These are phyloP conservation scores for Serendipita sp. DNA, from an alignment of 768 basidiomycete species.

Conservation along the genomic window DNA sequence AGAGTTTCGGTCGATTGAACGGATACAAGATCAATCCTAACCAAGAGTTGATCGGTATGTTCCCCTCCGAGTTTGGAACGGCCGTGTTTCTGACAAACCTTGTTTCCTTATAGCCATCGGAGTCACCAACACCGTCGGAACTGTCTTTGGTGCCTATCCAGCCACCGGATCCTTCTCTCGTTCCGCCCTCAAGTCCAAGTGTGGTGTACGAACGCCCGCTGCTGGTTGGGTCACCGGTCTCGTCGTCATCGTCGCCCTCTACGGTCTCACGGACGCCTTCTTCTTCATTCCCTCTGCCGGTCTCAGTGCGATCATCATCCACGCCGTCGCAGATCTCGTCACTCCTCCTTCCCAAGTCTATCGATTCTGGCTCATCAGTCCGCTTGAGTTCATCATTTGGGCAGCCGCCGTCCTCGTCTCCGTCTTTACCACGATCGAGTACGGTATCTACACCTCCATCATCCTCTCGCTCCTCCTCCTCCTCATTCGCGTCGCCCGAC, in stretches of 20 bases:
- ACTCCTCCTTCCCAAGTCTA: constrained; percentile 70
- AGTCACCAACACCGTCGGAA: constrained; percentile 85
- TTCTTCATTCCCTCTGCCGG: constrained; percentile 70
- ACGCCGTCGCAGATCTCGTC: constrained; percentile 78
- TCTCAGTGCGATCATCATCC: constrained; percentile 89
- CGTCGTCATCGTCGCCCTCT: constrained; percentile 84
- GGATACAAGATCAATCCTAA: constrained; percentile 59
- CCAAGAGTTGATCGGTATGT: constrained; percentile 28
- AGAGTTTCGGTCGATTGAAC: constrained; percentile 89
- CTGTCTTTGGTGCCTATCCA: constrained; percentile 81
- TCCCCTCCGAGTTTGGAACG: background rate
- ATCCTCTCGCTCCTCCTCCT: constrained; percentile 62
- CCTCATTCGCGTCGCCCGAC: constrained; percentile 71
- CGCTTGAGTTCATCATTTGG: constrained; percentile 85
- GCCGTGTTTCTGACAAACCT: constrained; percentile 38
- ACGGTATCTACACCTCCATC: constrained; percentile 82
- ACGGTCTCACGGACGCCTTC: constrained; percentile 86
- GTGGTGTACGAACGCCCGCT: constrained; percentile 89
- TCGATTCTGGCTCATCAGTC: constrained; percentile 85
- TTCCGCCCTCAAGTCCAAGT: constrained; percentile 90
- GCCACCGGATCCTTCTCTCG: constrained; percentile 98
- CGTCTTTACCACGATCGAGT: constrained; percentile 84
- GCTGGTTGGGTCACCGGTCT: constrained; percentile 75
- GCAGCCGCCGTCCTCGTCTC: constrained; percentile 73
- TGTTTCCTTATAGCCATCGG: constrained; percentile 95